Base-by-base conservation (phyloP, 352 stramenopile genomes). In the Phytopythium helicoides region DNA sequence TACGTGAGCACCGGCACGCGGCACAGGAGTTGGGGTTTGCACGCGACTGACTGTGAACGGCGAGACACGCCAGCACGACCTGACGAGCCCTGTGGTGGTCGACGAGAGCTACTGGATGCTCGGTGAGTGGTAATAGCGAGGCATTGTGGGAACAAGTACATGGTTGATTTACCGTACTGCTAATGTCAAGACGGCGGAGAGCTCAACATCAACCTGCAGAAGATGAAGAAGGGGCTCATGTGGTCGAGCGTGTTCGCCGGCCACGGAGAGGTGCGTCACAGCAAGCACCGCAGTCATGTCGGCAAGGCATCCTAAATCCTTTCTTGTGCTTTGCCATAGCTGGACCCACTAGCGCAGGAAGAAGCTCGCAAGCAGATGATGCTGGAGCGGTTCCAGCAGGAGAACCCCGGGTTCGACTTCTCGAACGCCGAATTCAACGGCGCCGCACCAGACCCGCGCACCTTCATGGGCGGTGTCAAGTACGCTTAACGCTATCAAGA, bases 381-480 rank as follows among this genome's bases (percentile, higher is more conserved):
- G 92, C 73, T 98, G 22, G 96, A 99, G 73, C 76, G 96, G 26
- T 99, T 99, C 73, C 94, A 99, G 67, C 93, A 98, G 64, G 96
- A 99, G 68, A 96, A 99, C 71, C 95, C 96, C n/a, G 96, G 96
- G 23, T 98, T 99, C 62, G 96, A 99, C 56, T 99, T 99, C 80
- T 97, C 93, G 12, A 89, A 95, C 49, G 97, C 97, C 25, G 86
- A 98, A 57, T 99, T 99, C 63, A 99, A 98, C 73, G 97, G 97
- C 6, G 65, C 84, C 26, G 95, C 96, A 10, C 97, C 97, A 2
- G 94, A 99, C 68, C 88, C 97, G 16, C 80, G 93, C 51, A 97
- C 82, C 16, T 99, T 99, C 62, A 99, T 99, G 96, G 97, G 96
- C 28, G 97, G 96, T 22, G 86, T 96, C 26, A 92, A 92, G 58